Conservation (phyloP, 2,329 filamentous ascomycete species). For the Penicillium sp. region DNA sequence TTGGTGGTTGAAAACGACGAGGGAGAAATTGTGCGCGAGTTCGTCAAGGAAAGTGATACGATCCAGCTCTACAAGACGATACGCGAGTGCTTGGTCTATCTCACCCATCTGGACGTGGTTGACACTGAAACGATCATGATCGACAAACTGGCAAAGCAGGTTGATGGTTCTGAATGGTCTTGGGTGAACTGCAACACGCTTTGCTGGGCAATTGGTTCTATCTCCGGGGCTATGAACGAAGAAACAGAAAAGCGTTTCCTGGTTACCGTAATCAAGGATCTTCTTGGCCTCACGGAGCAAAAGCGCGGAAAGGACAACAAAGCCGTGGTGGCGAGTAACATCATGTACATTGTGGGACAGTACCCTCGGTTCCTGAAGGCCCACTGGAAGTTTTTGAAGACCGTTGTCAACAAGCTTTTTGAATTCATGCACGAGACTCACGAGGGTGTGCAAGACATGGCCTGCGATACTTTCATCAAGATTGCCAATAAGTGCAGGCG, state of each 20-base stretch:
- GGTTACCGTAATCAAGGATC: constrained; percentile 97
- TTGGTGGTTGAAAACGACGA: constrained; percentile 99
- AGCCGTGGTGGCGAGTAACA: constrained; percentile 96
- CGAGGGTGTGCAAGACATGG: constrained; percentile 99
- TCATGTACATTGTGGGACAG: constrained; percentile 99
- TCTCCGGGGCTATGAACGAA: constrained; percentile 98
- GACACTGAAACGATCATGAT: constrained; percentile 99
- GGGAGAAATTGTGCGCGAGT: constrained; percentile 96
- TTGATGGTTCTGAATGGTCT: constrained; percentile 94
- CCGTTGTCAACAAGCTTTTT: constrained; percentile 98
- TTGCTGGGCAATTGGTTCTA: constrained; percentile 98
- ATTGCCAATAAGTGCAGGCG: constrained; percentile 97
- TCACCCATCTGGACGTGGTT: constrained; percentile 94
- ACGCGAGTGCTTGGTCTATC: constrained; percentile 90
- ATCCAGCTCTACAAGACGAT: constrained; percentile 99
- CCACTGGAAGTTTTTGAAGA: constrained; percentile 99
- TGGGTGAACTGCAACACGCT: constrained; percentile 99
- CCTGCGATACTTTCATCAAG: constrained; percentile 99
- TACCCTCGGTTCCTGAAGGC: constrained; percentile 98
- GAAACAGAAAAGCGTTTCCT: constrained; percentile 98
- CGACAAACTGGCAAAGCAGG: constrained; percentile 91
- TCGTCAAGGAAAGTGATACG: constrained; percentile 98
- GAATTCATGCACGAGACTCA: constrained; percentile 99
- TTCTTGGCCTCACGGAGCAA: constrained; percentile 95
- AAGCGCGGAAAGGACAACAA: constrained; percentile 99